Evolutionary conservation across 306 rosid genomes (phyloP).

Genomic region (Calophaca sinica): DNA sequence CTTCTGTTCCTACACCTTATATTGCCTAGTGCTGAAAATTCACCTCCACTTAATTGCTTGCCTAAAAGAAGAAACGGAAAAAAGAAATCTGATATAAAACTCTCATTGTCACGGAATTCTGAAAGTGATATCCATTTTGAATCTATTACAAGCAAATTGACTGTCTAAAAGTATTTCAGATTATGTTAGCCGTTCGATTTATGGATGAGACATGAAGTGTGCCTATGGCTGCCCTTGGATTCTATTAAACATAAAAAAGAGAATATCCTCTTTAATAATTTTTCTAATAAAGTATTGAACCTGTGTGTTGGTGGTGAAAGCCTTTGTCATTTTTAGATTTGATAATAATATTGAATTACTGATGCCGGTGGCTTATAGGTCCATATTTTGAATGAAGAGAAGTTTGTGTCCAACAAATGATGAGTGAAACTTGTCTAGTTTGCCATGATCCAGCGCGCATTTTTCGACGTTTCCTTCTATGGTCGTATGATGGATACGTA

Average conservation of each 20-base stretch:
- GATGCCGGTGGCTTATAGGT: not conserved
- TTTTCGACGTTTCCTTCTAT: too few relatives aligned
- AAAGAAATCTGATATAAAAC: too few relatives aligned
- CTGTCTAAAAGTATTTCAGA: not conserved
- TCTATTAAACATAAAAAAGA: not conserved
- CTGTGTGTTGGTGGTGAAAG: conserved; percentile 16
- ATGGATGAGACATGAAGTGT: too few relatives aligned
- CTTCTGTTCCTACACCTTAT: not conserved
- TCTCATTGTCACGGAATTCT: too few relatives aligned
- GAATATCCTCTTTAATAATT: too few relatives aligned
- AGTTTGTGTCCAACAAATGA: too few relatives aligned
- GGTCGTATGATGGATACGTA: too few relatives aligned
- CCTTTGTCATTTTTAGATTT: not conserved
- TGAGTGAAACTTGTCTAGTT: not conserved
- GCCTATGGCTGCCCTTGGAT: not conserved
- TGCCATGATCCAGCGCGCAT: conserved; percentile 21
- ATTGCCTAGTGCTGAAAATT: not conserved
- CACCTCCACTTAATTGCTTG: too few relatives aligned
- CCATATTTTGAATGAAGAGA: not conserved
- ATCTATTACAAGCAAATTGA: not conserved
- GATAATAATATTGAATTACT: conserved; percentile 6
- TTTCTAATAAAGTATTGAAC: not conserved
- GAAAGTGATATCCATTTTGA: not conserved
- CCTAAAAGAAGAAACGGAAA: too few relatives aligned
- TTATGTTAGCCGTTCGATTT: not conserved